These are phyloP conservation scores for Monilinia laxa DNA, from an alignment of 2,329 filamentous ascomycete genomes.

Conservation along the genomic window DNA sequence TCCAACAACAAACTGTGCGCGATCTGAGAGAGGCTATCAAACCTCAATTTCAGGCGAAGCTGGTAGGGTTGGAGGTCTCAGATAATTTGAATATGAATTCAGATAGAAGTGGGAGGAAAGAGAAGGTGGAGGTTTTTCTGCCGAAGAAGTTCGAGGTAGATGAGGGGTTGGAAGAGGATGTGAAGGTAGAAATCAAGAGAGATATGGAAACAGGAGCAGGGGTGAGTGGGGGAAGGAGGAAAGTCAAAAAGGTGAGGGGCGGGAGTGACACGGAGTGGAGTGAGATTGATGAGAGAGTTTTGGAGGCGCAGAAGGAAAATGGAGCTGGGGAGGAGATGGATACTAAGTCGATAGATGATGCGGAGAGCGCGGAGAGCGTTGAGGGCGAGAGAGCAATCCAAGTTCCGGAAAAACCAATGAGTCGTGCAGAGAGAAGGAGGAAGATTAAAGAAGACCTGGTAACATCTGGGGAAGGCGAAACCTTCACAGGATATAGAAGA, in stretches of 20 bases:
- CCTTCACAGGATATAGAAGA: conserved; percentile 51
- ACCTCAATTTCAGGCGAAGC: conserved; percentile 33
- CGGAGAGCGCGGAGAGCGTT: conserved; percentile 52
- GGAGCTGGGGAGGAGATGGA: conserved; percentile 1
- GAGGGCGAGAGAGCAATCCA: conserved; percentile 36
- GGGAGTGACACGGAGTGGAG: neutral
- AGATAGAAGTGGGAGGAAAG: conserved; percentile 17
- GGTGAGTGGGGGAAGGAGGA: neutral
- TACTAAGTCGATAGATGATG: conserved; percentile 51
- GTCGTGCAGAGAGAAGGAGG: conserved; percentile 47
- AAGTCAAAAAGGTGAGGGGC: neutral
- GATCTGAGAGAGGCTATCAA: conserved; percentile 71
- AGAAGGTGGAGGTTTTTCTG: conserved; percentile 28
- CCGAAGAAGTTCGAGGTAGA: conserved; percentile 26
- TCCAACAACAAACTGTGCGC: conserved; percentile 82
- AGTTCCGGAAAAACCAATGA: conserved; percentile 28
- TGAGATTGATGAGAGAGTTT: neutral
- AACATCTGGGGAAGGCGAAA: conserved; percentile 44
- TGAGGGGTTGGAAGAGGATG: neutral
- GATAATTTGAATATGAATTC: conserved; percentile 7
- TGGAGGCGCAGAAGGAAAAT: neutral
- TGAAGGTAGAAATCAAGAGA: conserved; percentile 2
- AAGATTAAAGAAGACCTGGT: conserved; percentile 59
- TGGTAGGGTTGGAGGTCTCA: conserved; percentile 19
- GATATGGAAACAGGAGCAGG: neutral